These are phyloP conservation scores for Fusarium oligoseptatum DNA, from an alignment of 2,329 filamentous ascomycete genomes.

Conservation along the genomic window DNA sequence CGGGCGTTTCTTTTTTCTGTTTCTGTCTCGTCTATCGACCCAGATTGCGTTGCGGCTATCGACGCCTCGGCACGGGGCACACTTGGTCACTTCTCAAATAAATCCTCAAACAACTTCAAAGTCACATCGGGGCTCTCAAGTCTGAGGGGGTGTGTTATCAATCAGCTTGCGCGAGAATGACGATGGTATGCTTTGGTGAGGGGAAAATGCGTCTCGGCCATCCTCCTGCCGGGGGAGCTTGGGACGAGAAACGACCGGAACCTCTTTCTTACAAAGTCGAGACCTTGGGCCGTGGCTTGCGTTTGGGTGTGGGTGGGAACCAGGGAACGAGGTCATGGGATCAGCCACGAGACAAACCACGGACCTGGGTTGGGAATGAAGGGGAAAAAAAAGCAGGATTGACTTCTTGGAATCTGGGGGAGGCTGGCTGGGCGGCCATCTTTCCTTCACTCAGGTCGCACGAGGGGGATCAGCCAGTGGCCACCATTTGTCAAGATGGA, in stretches of 20 bases:
- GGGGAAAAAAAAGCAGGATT: slow-evolving; percentile 29
- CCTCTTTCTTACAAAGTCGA: slow-evolving; percentile 3
- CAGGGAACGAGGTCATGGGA: slow-evolving; percentile 31
- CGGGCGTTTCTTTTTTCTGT: slow-evolving; percentile 1
- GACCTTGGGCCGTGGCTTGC: slow-evolving; percentile 19
- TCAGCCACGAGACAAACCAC: slow-evolving; percentile 20
- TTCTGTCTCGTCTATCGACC: slow-evolving; percentile 11
- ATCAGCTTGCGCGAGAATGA: slow-evolving; percentile 20
- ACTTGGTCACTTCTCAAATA: slow-evolving; percentile 8
- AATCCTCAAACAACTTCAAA: neutral
- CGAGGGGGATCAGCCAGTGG: neutral
- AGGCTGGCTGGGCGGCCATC: slow-evolving; percentile 10
- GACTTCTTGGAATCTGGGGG: slow-evolving; percentile 22
- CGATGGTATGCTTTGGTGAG: neutral
- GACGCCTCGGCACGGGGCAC: slow-evolving; percentile 38
- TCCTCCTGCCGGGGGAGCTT: neutral
- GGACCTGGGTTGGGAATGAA: slow-evolving; percentile 7
- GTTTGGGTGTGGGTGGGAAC: slow-evolving; percentile 1
- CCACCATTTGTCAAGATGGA: neutral
- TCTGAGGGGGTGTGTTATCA: slow-evolving; percentile 16
- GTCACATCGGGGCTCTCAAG: slow-evolving; percentile 4
- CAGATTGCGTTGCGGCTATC: slow-evolving; percentile 33
- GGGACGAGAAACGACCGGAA: neutral
- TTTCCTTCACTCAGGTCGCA: slow-evolving; percentile 9
- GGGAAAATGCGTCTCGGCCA: neutral